phyloP scores from a whole-genome alignment of 306 rosid genomes.

The Malus asiatica region DNA sequence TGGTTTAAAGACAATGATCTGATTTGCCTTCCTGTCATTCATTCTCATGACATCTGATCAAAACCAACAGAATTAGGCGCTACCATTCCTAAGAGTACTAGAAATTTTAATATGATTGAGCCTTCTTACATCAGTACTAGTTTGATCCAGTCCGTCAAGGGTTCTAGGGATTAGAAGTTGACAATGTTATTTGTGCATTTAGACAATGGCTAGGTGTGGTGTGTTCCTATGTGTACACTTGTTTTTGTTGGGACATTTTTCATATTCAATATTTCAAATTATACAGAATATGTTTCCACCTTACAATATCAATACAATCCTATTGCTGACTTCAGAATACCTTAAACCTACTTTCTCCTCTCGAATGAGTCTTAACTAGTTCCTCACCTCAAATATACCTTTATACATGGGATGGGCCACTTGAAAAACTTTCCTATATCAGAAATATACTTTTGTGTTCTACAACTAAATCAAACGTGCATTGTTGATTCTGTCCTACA shows the following conservation, averaged over 20 bases:
- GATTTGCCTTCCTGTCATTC: not conserved
- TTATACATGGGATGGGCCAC: not conserved
- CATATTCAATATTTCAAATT: not conserved
- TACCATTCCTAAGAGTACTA: not conserved
- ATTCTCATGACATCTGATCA: not conserved
- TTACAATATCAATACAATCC: not conserved
- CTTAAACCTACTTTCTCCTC: not conserved
- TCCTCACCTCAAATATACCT: not conserved
- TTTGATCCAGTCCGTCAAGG: not conserved
- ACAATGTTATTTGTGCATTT: not conserved
- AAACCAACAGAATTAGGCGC: not conserved
- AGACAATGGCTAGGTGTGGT: not conserved
- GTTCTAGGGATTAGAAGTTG: not conserved
- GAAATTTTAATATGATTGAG: not conserved
- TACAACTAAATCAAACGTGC: not conserved
- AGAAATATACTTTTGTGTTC: not conserved
- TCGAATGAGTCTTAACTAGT: not conserved
- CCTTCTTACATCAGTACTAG: not conserved
- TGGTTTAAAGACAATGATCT: not conserved
- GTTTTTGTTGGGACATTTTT: not conserved
- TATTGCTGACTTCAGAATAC: not conserved
- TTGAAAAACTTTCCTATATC: not conserved
- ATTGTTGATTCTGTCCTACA: not conserved
- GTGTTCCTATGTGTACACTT: not conserved
- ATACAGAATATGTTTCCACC: not conserved